Evolutionary conservation across 2,329 filamentous ascomycete species (phyloP).

Genomic region (Hirsutella rhossiliensis): DNA sequence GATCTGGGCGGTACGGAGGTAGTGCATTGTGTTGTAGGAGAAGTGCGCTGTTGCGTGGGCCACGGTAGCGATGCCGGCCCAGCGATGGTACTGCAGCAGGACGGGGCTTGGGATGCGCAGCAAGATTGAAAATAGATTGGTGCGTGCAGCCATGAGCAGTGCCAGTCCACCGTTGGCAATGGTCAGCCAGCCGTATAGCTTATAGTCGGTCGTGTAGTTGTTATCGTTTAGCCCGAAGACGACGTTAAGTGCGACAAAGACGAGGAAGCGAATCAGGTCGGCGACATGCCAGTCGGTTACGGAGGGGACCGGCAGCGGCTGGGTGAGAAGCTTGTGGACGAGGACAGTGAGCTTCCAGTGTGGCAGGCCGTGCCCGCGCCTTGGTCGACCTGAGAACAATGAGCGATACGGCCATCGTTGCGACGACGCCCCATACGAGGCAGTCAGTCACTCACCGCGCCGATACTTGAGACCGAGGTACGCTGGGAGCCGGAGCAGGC

Average conservation of each 20-base stretch:
- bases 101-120: slow-evolving; percentile 9
- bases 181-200: slow-evolving; percentile 14
- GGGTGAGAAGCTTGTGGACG: neutral
- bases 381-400: neutral
- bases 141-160: slow-evolving; percentile 11
- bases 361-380: neutral
- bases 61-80: slow-evolving; percentile 10
- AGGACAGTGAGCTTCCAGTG: neutral
- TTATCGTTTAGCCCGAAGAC: slow-evolving; percentile 10
- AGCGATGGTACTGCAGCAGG: slow-evolving; percentile 11
- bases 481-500: neutral
- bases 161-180: slow-evolving; percentile 14
- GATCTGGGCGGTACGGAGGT: slow-evolving; percentile 10
- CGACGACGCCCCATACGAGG: no score
- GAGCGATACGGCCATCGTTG: no score
- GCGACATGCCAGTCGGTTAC: slow-evolving; percentile 2
- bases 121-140: slow-evolving; percentile 9
- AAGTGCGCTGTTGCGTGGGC: slow-evolving; percentile 11
- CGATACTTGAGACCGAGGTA: neutral
- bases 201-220: slow-evolving; percentile 12
- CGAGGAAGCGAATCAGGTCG: slow-evolving; percentile 7
- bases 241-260: slow-evolving; percentile 11
- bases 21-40: slow-evolving; percentile 8
- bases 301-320: neutral
- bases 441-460: neutral